Evolutionary conservation across 306 rosid species (phyloP).

Genomic region (Canavalia gladiata): DNA sequence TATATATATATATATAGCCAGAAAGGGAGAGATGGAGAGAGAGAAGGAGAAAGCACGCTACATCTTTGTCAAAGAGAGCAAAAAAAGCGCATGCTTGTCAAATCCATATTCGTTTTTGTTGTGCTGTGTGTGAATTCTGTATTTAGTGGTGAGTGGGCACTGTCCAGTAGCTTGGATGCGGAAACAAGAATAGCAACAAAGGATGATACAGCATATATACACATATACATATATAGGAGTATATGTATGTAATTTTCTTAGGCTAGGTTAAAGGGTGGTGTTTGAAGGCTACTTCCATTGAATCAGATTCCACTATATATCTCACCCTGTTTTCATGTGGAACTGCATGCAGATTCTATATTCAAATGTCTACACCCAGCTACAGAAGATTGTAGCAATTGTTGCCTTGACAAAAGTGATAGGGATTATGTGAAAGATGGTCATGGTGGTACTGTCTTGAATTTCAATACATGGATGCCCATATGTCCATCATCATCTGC

Average conservation of each 20-base stretch:
- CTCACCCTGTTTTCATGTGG: slow-evolving; percentile 35
- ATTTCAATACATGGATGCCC: slow-evolving; percentile 42
- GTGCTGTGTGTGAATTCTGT: slow-evolving; percentile 25
- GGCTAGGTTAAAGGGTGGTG: slow-evolving; percentile 1
- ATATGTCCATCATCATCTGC: slow-evolving; percentile 26
- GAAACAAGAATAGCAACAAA: slow-evolving; percentile 60
- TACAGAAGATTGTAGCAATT: slow-evolving; percentile 42
- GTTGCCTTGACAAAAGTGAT: slow-evolving; percentile 28
- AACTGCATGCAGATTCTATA: slow-evolving; percentile 45
- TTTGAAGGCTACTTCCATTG: slow-evolving; percentile 47
- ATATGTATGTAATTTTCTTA: slow-evolving; percentile 1
- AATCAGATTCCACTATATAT: slow-evolving; percentile 51
- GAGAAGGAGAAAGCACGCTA: slow-evolving; percentile 30
- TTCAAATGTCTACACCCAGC: slow-evolving; percentile 42
- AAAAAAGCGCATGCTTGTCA: slow-evolving; percentile 47
- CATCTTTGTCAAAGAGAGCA: slow-evolving; percentile 46
- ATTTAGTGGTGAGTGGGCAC: slow-evolving; percentile 32
- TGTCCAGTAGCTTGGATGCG: slow-evolving; percentile 53
- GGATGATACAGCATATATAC: slow-evolving; percentile 37
- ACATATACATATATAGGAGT: not conserved
- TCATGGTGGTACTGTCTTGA: not conserved
- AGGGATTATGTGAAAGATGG: slow-evolving; percentile 28
- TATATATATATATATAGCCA: not conserved
- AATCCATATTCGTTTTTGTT: slow-evolving; percentile 40
- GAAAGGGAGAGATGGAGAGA: not conserved